Percentiles rank a stretch among this genome's conserved stretches.
Evolutionary conservation across 2,329 filamentous ascomycete species (phyloP).

Genomic region (Nemania diffusa): DNA sequence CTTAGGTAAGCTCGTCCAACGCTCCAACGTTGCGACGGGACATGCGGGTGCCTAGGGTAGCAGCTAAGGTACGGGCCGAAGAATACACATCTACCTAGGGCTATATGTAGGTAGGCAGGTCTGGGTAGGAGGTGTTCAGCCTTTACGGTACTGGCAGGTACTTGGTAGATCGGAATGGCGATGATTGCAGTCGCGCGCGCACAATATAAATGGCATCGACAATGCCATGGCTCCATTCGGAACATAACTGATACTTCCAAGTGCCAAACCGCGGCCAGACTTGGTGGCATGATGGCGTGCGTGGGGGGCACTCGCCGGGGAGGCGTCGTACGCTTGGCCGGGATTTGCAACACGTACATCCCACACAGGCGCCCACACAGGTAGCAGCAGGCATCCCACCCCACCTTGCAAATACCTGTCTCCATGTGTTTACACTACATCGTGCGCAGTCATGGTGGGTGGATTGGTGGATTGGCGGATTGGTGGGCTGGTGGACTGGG

Average conservation of each 20-base stretch:
- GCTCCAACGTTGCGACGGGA: slow-evolving; percentile 20
- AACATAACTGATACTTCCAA: slow-evolving; percentile 26
- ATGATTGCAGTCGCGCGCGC: slow-evolving; percentile 16
- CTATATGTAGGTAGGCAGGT: slow-evolving; percentile 5
- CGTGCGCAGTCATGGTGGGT: slow-evolving; percentile 8
- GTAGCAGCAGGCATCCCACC: slow-evolving; percentile 24
- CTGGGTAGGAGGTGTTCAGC: slow-evolving; percentile 12
- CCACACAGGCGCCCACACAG: not conserved
- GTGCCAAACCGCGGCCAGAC: slow-evolving; percentile 21
- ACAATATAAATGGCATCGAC: slow-evolving; percentile 26
- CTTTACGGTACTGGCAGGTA: slow-evolving; percentile 17
- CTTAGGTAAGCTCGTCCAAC: slow-evolving; percentile 11
- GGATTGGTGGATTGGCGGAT: not conserved
- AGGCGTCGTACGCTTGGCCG: slow-evolving; percentile 25
- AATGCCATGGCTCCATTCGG: slow-evolving; percentile 27
- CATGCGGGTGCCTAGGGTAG: slow-evolving; percentile 24
- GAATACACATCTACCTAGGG: slow-evolving; percentile 22
- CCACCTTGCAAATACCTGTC: slow-evolving; percentile 27
- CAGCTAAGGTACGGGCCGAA: slow-evolving; percentile 32
- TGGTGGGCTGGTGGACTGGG: no score
- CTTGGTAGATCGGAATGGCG: slow-evolving; percentile 11
- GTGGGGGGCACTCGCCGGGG: slow-evolving; percentile 29
- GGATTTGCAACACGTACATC: slow-evolving; percentile 30
- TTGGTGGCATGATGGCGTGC: slow-evolving; percentile 33
- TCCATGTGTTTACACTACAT: slow-evolving; percentile 24